Conservation (phyloP, 306 rosid genomes). For the Castanea sativa region DNA sequence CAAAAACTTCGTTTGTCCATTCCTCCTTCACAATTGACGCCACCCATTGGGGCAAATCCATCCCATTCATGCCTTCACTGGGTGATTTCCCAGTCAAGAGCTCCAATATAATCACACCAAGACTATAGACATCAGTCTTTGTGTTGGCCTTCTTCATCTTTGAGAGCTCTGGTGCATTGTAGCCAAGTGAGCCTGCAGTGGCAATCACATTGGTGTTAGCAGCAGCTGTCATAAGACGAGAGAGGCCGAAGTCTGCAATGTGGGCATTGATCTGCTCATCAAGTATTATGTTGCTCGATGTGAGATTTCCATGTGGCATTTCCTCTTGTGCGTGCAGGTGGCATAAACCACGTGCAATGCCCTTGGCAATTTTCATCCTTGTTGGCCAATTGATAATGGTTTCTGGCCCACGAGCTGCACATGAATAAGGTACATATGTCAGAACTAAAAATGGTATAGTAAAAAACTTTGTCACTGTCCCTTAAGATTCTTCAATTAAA, state of each 20-base stretch:
- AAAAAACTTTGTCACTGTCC: no score
- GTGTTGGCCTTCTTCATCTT: constrained; percentile 60
- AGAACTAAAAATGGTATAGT: neutral
- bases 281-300: constrained; percentile 68
- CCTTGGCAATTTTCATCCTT: constrained; percentile 73
- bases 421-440: neutral
- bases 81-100: constrained; percentile 86
- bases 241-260: constrained; percentile 80
- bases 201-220: constrained; percentile 79
- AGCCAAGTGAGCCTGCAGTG: constrained; percentile 83
- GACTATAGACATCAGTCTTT: constrained; percentile 66
- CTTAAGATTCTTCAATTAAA: no score
- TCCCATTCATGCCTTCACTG: constrained; percentile 67
- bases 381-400: constrained; percentile 75
- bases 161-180: constrained; percentile 84
- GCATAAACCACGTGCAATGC: constrained; percentile 56
- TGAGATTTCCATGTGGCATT: constrained; percentile 71
- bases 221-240: constrained; percentile 75
- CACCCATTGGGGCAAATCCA: constrained; percentile 92
- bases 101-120: constrained; percentile 81
- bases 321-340: constrained; percentile 63
- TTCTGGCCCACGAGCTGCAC: constrained; percentile 74
- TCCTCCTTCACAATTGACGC: constrained; percentile 88
- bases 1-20: constrained; percentile 89
- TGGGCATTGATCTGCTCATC: constrained; percentile 66